Evolutionary conservation across 306 rosid genomes (phyloP).

Genomic region (Begonia loranthoides): DNA sequence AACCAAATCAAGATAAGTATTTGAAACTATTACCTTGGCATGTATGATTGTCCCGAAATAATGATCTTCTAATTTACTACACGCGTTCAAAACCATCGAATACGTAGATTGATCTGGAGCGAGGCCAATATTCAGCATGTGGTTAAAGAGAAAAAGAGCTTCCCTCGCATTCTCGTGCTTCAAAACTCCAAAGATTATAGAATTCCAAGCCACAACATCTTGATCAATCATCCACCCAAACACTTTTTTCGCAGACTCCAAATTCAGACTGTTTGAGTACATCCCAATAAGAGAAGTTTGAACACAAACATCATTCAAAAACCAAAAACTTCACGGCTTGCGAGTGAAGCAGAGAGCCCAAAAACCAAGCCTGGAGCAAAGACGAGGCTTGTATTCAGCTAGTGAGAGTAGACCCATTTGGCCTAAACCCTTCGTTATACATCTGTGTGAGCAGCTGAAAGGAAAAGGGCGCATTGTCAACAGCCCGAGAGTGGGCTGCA

Average conservation of each 20-base stretch:
- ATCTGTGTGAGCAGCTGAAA: constrained; percentile 27
- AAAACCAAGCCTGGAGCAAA: constrained; percentile 29
- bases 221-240: constrained; percentile 34
- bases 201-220: constrained; percentile 70
- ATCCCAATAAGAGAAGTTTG: constrained; percentile 63
- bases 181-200: constrained; percentile 51
- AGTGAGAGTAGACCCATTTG: constrained; percentile 49
- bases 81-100: constrained; percentile 50
- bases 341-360: constrained; percentile 52
- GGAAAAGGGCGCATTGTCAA: constrained; percentile 24
- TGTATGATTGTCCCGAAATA: constrained; percentile 41
- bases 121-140: constrained; percentile 38
- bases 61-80: constrained; percentile 35
- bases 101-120: constrained; percentile 49
- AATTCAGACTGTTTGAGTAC: constrained; percentile 54
- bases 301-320: constrained; percentile 37
- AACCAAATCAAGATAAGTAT: constrained; percentile 36
- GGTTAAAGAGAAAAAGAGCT: constrained; percentile 29
- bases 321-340: constrained; percentile 54
- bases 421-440: constrained; percentile 29
- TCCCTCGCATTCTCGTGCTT: constrained; percentile 27
- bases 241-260: constrained; percentile 41
- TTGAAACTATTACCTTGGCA: constrained; percentile 37
- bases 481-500: constrained; percentile 44
- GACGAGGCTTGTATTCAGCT: constrained; percentile 60